Evolutionary conservation across 257 asterid genomes (phyloP), one percentile per base, ranked within the genome.

Genomic region (Anisodus tanguticus): DNA sequence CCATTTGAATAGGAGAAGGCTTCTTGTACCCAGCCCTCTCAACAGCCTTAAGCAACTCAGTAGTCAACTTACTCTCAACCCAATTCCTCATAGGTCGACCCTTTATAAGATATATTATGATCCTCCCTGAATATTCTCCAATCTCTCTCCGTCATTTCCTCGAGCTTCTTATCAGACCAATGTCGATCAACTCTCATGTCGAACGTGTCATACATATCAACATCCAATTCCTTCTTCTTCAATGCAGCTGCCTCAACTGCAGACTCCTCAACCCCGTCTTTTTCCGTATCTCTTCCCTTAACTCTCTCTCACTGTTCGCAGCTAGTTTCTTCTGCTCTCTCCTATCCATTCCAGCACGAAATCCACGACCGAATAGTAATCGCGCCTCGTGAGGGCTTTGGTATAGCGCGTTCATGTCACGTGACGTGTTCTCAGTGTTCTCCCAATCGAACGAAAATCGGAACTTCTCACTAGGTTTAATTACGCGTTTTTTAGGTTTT

Each of bases 11-110:
- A 5, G 93, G 92, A 9, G 92, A 89, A 1, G 93, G 92, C 31
- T 84, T 89, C 51, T 88, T 87, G 85, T 91, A 91, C 43, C 92
- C 93, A 70, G 91, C 92, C 83, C 91, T 89, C 59, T 85, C 88
- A 1, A 91, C 92, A 0, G 92, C 93, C 88, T 86, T 89, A 17
- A 89, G 88, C 89, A 91, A 83, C 84, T 91, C 92, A 2, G 80
- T 8, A 83, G 72, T 85, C 83, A 91, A 69, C 81, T 83, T 88
- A 88, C 93, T 91, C 87, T 91, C 93, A 0, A 2, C 84, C 93
- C 93, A 91, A 85, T 87, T 88, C 86, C 93, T 89, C 93, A 89
- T 91, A 54, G 92, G 93, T n/a, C 92, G 91, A 89, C 71, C 93
- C 93, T 90, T 91, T 91, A 87, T 90, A 91, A 4, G 81, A 74